Base-by-base conservation (phyloP, 139 green algal genomes). In the Coccomyxa sp. region DNA sequence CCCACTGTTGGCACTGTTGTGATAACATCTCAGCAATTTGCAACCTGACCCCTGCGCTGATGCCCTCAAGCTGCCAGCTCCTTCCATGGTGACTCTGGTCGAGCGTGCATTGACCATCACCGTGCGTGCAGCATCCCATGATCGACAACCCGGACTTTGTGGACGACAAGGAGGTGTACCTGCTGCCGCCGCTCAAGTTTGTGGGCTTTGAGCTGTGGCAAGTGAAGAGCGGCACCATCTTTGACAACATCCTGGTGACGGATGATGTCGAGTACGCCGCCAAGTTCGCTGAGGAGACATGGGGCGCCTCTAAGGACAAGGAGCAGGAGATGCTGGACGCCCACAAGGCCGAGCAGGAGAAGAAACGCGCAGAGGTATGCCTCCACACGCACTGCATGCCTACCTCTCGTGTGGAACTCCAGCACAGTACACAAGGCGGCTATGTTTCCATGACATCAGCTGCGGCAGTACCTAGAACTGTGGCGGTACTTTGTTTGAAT, bases 141-240 rank as follows among this genome's bases (percentile, higher is more conserved):
- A 92, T 98, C 75, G 87, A 90, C 81, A 98, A 98, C 90, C 95
- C 95, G 0, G 90, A 80, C 0, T 98, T 97, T 90, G 96, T 98
- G 91, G 88, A 87, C 80, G 28, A 68, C 66, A 23, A 23, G 21
- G 23, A 74, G 21, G 66, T 74, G 21, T 74, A 74, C 66, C 21
- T 30, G 66, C 66, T 74, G 66, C 66, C 66, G 66, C 66, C 23
- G 66, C 66, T 74, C 66, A 74, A 74, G 66, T 74, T 74, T 27
- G 66, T 74, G 15, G 15, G 15, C 30, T 78, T 59, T 76, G 75
- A 18, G 23, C 79, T 38, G 16, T 76, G 31, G 51, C 60, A 45
- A 21, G 67, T 79, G 23, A 85, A 90, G 85, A 83, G 97, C 25
- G 92, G 90, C 63, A 82, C 86, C 78, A 90, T 96, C 81, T 98